phyloP scores from a whole-genome alignment of 1,139 yeast species.

The Pichia sp. region DNA sequence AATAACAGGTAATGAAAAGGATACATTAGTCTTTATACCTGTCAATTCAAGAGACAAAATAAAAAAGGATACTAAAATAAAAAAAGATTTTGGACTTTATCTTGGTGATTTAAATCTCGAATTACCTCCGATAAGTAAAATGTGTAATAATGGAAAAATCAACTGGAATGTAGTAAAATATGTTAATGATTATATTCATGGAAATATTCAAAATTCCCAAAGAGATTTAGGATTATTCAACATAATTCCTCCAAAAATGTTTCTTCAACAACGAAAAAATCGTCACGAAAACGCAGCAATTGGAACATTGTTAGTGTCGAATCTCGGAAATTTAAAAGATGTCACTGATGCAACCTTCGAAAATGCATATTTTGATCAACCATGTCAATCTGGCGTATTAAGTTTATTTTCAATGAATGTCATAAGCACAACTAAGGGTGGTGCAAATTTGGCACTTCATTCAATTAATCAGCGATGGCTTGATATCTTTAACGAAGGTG shows the following conservation, averaged over 20 bases:
- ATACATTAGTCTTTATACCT: slow-evolving; percentile 13
- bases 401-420: slow-evolving; percentile 15
- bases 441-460: slow-evolving; percentile 10
- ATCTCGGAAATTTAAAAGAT: slow-evolving; percentile 12
- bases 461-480: slow-evolving; percentile 12
- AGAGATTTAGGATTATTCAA: slow-evolving; percentile 12
- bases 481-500: slow-evolving; percentile 4
- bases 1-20: slow-evolving; percentile 11
- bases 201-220: slow-evolving; percentile 7
- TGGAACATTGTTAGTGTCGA: slow-evolving; percentile 12
- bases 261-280: slow-evolving; percentile 6
- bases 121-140: slow-evolving; percentile 9
- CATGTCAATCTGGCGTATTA: slow-evolving; percentile 12
- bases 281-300: slow-evolving; percentile 3
- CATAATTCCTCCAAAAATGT: slow-evolving; percentile 10
- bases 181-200: slow-evolving; percentile 12
- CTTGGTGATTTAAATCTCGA: slow-evolving; percentile 12
- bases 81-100: slow-evolving; percentile 12
- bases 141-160: slow-evolving; percentile 4
- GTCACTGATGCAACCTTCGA: neutral
- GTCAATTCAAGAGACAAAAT: slow-evolving; percentile 11
- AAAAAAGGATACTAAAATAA: neutral
- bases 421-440: slow-evolving; percentile 12
- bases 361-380: slow-evolving; percentile 17
- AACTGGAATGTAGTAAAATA: slow-evolving; percentile 15